phyloP scores from a whole-genome alignment of 306 rosid genomes.

The Mucuna pruriens region DNA sequence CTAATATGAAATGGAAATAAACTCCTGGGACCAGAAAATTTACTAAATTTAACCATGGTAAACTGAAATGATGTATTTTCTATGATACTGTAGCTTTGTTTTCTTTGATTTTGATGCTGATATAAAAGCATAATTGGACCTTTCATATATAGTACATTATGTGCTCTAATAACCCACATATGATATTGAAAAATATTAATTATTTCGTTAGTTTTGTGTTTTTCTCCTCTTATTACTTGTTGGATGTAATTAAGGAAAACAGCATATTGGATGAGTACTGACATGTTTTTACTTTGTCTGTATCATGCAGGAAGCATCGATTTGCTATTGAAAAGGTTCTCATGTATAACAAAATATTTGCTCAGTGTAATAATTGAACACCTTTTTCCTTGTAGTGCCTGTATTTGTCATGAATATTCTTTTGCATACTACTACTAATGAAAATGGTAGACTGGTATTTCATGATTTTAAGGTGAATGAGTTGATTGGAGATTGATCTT shows the following conservation, averaged over 20 bases:
- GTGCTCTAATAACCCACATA: background rate
- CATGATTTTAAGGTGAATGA: background rate
- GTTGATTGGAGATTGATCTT: background rate
- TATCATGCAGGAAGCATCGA: constrained; percentile 4
- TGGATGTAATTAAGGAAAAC: background rate
- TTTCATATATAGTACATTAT: too few species aligned
- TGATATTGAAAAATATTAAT: background rate
- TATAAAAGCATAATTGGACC: background rate
- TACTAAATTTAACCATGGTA: background rate
- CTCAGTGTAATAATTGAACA: too few species aligned
- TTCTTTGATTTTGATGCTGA: background rate
- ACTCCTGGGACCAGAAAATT: background rate
- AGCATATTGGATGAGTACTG: background rate
- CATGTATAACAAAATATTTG: background rate
- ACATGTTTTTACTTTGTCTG: background rate
- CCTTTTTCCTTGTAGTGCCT: too few species aligned
- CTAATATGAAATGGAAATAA: background rate
- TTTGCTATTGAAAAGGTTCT: background rate
- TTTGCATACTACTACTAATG: background rate
- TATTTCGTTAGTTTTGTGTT: background rate
- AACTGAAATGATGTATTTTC: background rate
- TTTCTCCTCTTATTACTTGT: background rate
- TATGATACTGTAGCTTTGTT: background rate
- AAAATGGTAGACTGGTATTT: background rate
- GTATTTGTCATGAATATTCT: too few species aligned